Base-by-base conservation (phyloP, 2,329 filamentous ascomycete species). In the Pseudogymnoascus sp. region DNA sequence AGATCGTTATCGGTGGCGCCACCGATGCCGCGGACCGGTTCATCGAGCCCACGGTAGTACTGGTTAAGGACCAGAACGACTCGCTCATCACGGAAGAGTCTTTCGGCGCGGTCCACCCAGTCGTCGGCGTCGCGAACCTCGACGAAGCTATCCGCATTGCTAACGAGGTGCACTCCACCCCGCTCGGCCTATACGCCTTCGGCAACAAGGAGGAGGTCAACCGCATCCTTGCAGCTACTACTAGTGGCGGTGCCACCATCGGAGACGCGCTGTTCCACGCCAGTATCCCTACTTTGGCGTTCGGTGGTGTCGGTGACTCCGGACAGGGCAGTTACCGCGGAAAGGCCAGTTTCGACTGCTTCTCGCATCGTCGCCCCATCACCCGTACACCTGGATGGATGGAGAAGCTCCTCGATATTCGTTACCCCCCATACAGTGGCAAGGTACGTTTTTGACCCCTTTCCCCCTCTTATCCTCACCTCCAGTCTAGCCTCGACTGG, bases 31-130 rank as follows among this genome's bases (percentile, higher is more conserved):
- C 83, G 37, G 83, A 91, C 33, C 86, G 89, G 59, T 97, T 89
- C 76, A 95, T 99, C 69, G 91, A 93, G 73, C 91, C 93, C 0
- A 99, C 95, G 0, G 86, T 93, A n/a, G 87, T 99, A n/a, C 82
- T 91, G 65, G 88, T 97, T 38, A 81, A 90, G 67, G 86, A 85
- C 65, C 73, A 83, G 14, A 83, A 93, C 59, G 93, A 96, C 76
- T 82, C 88, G 6, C 84, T 97, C 75, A 83, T 97, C 71, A 78
- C 79, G 23, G 85, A 96, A 66, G 95, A 99, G 78, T 91, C 88
- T 45, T 99, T 99, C 73, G 95, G 93, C 5, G 95, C 95, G n/a
- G 81, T 96, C 64, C 91, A 96, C 68, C 88, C 90, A 66, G 86
- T 97, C 66, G 78, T 96, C 61, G 83, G 91, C 0, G 88, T 91